Percentiles rank a stretch among this genome's conserved stretches.
phyloP scores from a whole-genome alignment of 2,329 filamentous ascomycete genomes.

The Colletotrichum gigasporum region DNA sequence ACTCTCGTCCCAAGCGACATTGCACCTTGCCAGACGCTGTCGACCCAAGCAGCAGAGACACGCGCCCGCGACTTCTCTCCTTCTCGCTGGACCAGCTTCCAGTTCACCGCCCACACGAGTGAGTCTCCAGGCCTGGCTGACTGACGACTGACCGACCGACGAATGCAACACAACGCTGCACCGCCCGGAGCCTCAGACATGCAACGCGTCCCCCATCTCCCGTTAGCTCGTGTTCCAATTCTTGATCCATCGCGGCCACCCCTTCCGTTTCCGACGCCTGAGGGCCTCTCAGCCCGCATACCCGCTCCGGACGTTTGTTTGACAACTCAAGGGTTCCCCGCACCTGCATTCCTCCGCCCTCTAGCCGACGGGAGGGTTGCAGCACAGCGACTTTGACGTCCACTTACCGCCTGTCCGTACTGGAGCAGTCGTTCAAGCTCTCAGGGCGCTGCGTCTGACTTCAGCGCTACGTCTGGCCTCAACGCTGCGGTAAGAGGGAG shows the following conservation, averaged over 20 bases:
- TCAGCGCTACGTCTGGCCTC: not conserved
- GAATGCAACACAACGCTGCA: not conserved
- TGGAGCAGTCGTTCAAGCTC: no score
- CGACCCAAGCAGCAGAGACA: slow-evolving; percentile 3
- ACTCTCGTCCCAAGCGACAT: not conserved
- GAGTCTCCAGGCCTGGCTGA: no score
- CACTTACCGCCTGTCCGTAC: not conserved
- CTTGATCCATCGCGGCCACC: not conserved
- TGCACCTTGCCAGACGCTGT: not conserved
- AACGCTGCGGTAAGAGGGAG: not conserved
- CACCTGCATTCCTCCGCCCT: slow-evolving; percentile 13
- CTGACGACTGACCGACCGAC: not conserved
- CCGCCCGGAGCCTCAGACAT: not conserved
- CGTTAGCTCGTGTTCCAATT: not conserved
- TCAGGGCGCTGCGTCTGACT: not conserved
- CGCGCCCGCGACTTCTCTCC: not conserved
- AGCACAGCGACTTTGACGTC: slow-evolving; percentile 14
- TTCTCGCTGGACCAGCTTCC: no score
- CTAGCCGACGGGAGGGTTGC: slow-evolving; percentile 5
- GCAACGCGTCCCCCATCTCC: not conserved
- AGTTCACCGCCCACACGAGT: not conserved
- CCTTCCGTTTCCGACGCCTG: not conserved
- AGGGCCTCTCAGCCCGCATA: slow-evolving; percentile 1
- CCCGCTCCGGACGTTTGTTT: not conserved
- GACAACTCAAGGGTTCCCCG: slow-evolving; percentile 27